Base-by-base conservation (phyloP, 495 filamentous ascomycete genomes). In the Neohortaea acidophila region DNA sequence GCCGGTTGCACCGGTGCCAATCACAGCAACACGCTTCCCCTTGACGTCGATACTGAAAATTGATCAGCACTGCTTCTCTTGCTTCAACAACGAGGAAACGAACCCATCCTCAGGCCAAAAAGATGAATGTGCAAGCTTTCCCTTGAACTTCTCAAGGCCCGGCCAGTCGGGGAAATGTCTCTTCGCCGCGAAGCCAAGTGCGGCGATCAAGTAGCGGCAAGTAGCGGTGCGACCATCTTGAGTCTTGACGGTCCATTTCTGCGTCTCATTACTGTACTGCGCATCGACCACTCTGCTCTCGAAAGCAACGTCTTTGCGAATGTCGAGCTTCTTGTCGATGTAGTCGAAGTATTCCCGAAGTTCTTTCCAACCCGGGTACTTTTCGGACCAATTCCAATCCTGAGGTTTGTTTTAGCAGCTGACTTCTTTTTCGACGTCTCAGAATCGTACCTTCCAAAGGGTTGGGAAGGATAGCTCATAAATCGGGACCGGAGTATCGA, bases 1-100 rank as follows among this genome's bases (percentile, higher is more conserved):
- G 24, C 28, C 40, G 30, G 69, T 71, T 2, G 69, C 61, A 11
- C 72, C 72, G 18, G 62, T 68, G 17, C 71, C 71, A 36, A 76
- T 66, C 26, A 76, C 63, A 11, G 65, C 67, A 14, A 75, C 51
- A 23, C 63, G 64, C 52, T 73, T 74, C 15, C 62, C 57, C 17
- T 59, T 53, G 60, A 71, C 23, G 60, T 66, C 35, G 57, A 59
- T 39, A 40, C 48, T 34, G 13, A 5, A 6, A 7, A 4, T 20
- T 21, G 32, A n/a, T 34, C 17, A 34, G 32, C 14, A 20, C 14
- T 9, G 29, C 29, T 15, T 32, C 29, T 17, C 29, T n/a, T n/a
- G n/a, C n/a, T n/a, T n/a, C n/a, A n/a, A n/a, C n/a, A n/a, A n/a
- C n/a, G 18, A 15, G 8, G 6, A 7, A 17, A 8, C 29, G 14